Evolutionary conservation across 805 yeast species (phyloP), one percentile per base, ranked within the genome.

Genomic region (Yueomyces sp.): DNA sequence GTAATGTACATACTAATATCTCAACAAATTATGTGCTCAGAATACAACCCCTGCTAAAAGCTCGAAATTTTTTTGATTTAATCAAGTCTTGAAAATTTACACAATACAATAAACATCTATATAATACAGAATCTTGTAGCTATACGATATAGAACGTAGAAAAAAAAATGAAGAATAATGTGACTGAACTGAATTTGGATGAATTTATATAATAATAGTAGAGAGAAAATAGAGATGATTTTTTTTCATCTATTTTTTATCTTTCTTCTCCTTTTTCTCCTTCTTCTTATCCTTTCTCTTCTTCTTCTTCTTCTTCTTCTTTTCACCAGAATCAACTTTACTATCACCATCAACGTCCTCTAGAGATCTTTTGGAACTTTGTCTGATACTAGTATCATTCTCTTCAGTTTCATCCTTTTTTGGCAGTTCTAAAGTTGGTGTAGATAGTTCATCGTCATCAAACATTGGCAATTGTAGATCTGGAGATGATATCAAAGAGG

Each of bases 301-400:
- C 37, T 34, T 34, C 65, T 70, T 66, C 63, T 67, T 65, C 60
- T 67, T 63, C 59, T 65, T 65, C 56, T 65, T 64, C 50, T 67
- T 65, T 47, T 63, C 62, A 30, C 59, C 49, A 19, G 50, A 47
- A 34, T 34, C 37, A 11, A 34, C 37, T 9, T 9, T 11, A 26
- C 51, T 60, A 27, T 45, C 44, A 12, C 52, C 54, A 9, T 52
- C 6, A 9, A 30, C 56, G 12, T 52, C 53, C 28, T 57, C 57
- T 37, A 40, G 56, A 41, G 58, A 55, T 63, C 63, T 60, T 56
- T 64, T 64, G 43, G 12, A 9, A 7, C n/a, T n/a, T 63, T 63
- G 60, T 56, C 64, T 64, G 43, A 5, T 5, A 7, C n/a, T n/a
- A n/a, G 12, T 5, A 34, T 11, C n/a, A 5, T 5, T 5, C 5